phyloP scores from a whole-genome alignment of 2,329 filamentous ascomycete species.

The Purpureocillium takamizusanense region DNA sequence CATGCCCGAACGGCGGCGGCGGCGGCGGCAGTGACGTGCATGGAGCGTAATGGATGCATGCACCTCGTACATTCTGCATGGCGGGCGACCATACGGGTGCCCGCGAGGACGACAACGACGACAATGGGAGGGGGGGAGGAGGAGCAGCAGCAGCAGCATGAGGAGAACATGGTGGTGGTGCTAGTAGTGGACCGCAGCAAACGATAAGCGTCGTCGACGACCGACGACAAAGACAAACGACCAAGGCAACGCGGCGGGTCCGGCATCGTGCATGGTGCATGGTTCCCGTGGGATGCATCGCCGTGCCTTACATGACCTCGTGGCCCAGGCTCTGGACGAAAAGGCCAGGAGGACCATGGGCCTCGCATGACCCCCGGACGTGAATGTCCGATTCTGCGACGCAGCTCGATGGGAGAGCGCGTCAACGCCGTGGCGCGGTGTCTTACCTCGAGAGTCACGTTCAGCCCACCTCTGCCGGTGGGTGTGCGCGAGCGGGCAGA shows the following conservation, averaged over 20 bases:
- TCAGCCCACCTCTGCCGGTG: conserved; percentile 15
- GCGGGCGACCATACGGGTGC: too few species aligned
- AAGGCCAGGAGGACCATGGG: conserved; percentile 6
- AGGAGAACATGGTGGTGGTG: too few species aligned
- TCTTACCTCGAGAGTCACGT: conserved; percentile 28
- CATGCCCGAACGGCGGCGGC: neutral
- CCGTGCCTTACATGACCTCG: conserved; percentile 20
- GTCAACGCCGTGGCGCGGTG: conserved; percentile 20
- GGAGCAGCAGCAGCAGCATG: too few species aligned
- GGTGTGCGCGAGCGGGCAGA: too few species aligned
- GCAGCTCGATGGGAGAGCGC: conserved; percentile 15
- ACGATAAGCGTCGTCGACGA: too few species aligned
- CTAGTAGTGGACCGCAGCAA: too few species aligned
- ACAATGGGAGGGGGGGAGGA: too few species aligned
- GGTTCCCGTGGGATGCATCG: conserved; percentile 2
- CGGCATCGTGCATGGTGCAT: conserved; percentile 1
- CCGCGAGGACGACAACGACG: too few species aligned
- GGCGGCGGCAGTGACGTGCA: neutral
- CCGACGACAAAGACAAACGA: too few species aligned
- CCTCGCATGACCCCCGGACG: conserved; percentile 15
- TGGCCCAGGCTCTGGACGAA: conserved; percentile 11
- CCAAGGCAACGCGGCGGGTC: too few species aligned
- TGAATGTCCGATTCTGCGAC: conserved; percentile 16
- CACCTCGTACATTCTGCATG: too few species aligned
- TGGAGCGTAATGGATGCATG: neutral